A percentile compares a stretch with the other conserved stretches of the same genome.
phyloP scores from a whole-genome alignment of 1,284 basidiomycete genomes.

The Ceratobasidium theobromae region DNA sequence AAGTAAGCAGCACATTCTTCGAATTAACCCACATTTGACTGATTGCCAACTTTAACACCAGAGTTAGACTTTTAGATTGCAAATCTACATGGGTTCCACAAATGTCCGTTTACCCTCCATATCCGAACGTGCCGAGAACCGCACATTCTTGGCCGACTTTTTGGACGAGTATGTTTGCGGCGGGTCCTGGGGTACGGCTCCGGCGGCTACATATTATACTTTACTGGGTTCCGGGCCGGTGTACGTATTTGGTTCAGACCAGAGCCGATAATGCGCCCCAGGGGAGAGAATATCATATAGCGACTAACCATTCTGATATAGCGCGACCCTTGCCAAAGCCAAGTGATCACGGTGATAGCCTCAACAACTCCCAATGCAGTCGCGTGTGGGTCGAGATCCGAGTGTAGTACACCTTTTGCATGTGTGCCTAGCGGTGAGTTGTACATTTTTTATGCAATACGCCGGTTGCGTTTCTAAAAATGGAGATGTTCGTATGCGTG shows the following conservation, averaged over 20 bases:
- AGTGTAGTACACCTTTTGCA: too few relatives aligned
- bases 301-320: slow-evolving; percentile 2
- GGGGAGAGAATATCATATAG: neutral
- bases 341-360: neutral
- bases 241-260: neutral
- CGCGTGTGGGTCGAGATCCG: neutral
- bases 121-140: neutral
- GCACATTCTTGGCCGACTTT: neutral
- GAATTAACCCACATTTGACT: too few relatives aligned
- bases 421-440: too few relatives aligned
- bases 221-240: neutral
- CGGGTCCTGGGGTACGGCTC: neutral
- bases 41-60: too few relatives aligned
- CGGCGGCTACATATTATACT: neutral
- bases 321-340: too few relatives aligned
- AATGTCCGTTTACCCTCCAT: too few relatives aligned
- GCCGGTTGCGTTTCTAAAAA: neutral
- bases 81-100: too few relatives aligned
- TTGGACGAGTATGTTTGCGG: neutral
- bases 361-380: too few relatives aligned
- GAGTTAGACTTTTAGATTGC: too few relatives aligned
- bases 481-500: neutral
- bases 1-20: too few relatives aligned
- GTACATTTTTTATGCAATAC: too few relatives aligned
- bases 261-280: slow-evolving; percentile 14